Conservation (phyloP, 768 basidiomycete species). For the Roridomyces roridus region DNA sequence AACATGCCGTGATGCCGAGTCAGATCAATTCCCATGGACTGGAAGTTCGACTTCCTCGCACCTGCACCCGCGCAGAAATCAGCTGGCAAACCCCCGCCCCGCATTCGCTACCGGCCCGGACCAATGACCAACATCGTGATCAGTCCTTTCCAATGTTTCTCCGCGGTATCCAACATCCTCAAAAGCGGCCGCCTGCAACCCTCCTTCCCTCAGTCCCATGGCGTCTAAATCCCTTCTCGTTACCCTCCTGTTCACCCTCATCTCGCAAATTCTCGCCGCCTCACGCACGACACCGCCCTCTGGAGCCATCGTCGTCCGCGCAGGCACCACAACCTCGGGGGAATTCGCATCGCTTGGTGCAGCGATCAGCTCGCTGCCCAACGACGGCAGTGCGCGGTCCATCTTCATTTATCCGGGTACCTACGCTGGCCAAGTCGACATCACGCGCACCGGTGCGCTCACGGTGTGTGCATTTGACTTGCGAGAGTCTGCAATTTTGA, state of each 20-base stretch:
- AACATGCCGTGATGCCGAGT: too few species aligned
- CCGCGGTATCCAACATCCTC: too few species aligned
- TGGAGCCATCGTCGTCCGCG: slow-evolving; percentile 48
- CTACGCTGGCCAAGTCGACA: slow-evolving; percentile 51
- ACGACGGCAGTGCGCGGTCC: slow-evolving; percentile 41
- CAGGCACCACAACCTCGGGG: slow-evolving; percentile 43
- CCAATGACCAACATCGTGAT: too few species aligned
- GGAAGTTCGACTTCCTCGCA: too few species aligned
- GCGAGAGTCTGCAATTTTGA: neutral
- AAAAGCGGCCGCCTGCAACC: too few species aligned
- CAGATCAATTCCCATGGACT: too few species aligned
- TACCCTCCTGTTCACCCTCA: neutral
- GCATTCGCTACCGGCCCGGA: too few species aligned
- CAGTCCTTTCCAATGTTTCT: too few species aligned
- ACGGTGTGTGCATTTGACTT: slow-evolving; percentile 32
- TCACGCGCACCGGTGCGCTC: slow-evolving; percentile 50
- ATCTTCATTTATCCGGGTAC: slow-evolving; percentile 58
- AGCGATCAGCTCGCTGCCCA: slow-evolving; percentile 48
- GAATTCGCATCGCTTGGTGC: slow-evolving; percentile 47
- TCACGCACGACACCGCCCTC: slow-evolving; percentile 49
- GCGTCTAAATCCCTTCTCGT: neutral
- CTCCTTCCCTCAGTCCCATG: too few species aligned
- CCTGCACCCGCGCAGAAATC: too few species aligned
- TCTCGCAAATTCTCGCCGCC: slow-evolving; percentile 30
- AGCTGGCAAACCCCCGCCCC: too few species aligned